Conservation (phyloP, 2,329 filamentous ascomycete genomes). For the Aspergillus sp. region DNA sequence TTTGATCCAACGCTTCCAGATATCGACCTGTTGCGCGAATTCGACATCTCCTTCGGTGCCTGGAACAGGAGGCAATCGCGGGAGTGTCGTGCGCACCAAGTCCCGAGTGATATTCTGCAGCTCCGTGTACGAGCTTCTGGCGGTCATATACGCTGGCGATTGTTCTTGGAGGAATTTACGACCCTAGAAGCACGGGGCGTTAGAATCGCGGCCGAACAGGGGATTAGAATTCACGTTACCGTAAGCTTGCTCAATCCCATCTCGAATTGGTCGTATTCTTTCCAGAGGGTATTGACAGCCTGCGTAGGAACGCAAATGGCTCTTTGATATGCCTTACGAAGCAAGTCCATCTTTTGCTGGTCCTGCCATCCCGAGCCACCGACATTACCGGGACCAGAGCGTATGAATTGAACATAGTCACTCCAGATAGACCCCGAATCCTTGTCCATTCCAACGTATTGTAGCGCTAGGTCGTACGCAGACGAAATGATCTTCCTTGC, state of each 20-base stretch:
- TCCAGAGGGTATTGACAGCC: slow-evolving; percentile 80
- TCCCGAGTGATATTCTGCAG: slow-evolving; percentile 81
- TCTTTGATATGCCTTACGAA: slow-evolving; percentile 87
- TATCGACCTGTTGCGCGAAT: slow-evolving; percentile 72
- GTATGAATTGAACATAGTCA: slow-evolving; percentile 91
- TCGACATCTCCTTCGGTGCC: slow-evolving; percentile 84
- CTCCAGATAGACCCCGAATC: slow-evolving; percentile 86
- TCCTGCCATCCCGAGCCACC: slow-evolving; percentile 91
- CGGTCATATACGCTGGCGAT: slow-evolving; percentile 92
- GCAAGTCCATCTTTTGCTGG: slow-evolving; percentile 91
- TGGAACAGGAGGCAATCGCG: slow-evolving; percentile 70
- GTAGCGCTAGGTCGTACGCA: slow-evolving; percentile 87
- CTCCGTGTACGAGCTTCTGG: slow-evolving; percentile 80
- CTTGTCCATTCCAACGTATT: slow-evolving; percentile 83
- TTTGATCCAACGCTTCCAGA: slow-evolving; percentile 89
- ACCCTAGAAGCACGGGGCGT: slow-evolving; percentile 48
- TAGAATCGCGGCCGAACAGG: not conserved
- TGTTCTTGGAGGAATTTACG: slow-evolving; percentile 92
- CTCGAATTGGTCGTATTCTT: slow-evolving; percentile 96
- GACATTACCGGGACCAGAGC: slow-evolving; percentile 74
- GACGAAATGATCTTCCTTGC: slow-evolving; percentile 74
- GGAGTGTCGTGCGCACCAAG: slow-evolving; percentile 68
- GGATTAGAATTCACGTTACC: slow-evolving; percentile 39
- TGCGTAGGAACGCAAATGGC: slow-evolving; percentile 82
- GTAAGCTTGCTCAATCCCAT: slow-evolving; percentile 89